Percentiles rank a stretch among this genome's conserved stretches.
Evolutionary conservation across 116 monocot species (phyloP).

Genomic region (Trichopus zeylanicus): DNA sequence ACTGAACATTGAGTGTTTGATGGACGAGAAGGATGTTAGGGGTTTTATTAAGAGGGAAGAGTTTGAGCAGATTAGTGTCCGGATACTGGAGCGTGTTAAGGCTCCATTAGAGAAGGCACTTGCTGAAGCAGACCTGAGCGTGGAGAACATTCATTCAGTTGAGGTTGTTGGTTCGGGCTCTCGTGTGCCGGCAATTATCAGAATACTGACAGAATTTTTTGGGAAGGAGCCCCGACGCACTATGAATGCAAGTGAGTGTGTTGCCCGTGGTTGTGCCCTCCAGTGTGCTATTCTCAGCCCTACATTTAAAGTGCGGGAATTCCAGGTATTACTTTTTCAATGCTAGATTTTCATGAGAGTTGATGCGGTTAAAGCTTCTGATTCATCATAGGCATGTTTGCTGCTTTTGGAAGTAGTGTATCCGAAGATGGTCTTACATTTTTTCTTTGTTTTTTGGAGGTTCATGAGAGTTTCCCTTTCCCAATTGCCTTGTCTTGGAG

Average conservation of each 20-base stretch:
- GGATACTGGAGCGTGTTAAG: conserved; percentile 62
- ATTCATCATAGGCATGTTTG: background rate
- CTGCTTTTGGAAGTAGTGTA: too few relatives aligned
- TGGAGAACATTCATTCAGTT: conserved; percentile 53
- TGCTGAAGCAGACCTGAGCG: conserved; percentile 40
- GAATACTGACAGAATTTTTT: conserved; percentile 64
- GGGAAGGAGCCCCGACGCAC: conserved; percentile 83
- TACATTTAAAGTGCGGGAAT: conserved; percentile 87
- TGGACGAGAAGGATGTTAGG: conserved; percentile 86
- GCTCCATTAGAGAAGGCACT: conserved; percentile 62
- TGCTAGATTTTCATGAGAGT: background rate
- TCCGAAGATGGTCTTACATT: background rate
- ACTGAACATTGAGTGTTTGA: conserved; percentile 66
- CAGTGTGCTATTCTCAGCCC: conserved; percentile 92
- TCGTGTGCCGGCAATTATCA: conserved; percentile 65
- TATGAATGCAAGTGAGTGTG: conserved; percentile 94
- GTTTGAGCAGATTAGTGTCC: conserved; percentile 65
- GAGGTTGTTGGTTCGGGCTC: conserved; percentile 95
- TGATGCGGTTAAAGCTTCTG: background rate
- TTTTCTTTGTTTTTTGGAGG: conserved; percentile 28
- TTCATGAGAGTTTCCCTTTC: conserved; percentile 78
- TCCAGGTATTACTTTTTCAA: conserved; percentile 43
- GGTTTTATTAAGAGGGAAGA: conserved; percentile 76
- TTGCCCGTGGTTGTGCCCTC: conserved; percentile 80
- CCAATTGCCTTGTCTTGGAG: conserved; percentile 72